Percentiles rank a stretch among this genome's conserved stretches.
Evolutionary conservation across 495 filamentous ascomycete genomes (phyloP).

Genomic region (Penicillium roqueforti): DNA sequence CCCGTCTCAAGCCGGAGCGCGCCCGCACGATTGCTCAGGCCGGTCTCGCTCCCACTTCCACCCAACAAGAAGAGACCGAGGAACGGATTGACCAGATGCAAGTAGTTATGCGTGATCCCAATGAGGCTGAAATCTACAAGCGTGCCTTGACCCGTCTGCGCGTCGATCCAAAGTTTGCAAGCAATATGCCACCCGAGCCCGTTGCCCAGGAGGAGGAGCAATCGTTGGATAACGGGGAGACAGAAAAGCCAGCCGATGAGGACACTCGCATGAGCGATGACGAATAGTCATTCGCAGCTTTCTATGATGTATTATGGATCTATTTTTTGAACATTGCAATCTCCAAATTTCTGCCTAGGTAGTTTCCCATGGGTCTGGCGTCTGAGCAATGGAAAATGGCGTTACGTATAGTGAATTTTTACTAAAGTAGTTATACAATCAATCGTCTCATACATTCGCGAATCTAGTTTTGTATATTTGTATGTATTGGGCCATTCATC

Average conservation of each 20-base stretch:
- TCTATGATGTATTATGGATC: slow-evolving; percentile 9
- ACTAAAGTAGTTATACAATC: background rate
- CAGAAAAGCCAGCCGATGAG: slow-evolving; percentile 13
- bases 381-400: slow-evolving; percentile 11
- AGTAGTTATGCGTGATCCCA: slow-evolving; percentile 49
- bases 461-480: background rate
- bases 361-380: slow-evolving; percentile 9
- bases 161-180: slow-evolving; percentile 44
- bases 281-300: background rate
- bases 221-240: slow-evolving; percentile 15
- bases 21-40: slow-evolving; percentile 48
- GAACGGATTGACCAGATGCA: slow-evolving; percentile 55
- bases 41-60: slow-evolving; percentile 37
- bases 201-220: slow-evolving; percentile 23
- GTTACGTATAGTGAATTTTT: background rate
- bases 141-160: slow-evolving; percentile 40
- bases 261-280: slow-evolving; percentile 27
- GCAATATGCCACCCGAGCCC: slow-evolving; percentile 35
- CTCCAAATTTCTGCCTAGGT: slow-evolving; percentile 4
- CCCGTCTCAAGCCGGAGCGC: slow-evolving; percentile 55
- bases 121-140: slow-evolving; percentile 50
- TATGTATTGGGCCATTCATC: too few relatives aligned
- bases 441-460: background rate
- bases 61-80: slow-evolving; percentile 28
- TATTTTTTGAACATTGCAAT: slow-evolving; percentile 6